Evolutionary conservation across 2,329 filamentous ascomycete genomes (phyloP).

Genomic region (Cadophora malorum): DNA sequence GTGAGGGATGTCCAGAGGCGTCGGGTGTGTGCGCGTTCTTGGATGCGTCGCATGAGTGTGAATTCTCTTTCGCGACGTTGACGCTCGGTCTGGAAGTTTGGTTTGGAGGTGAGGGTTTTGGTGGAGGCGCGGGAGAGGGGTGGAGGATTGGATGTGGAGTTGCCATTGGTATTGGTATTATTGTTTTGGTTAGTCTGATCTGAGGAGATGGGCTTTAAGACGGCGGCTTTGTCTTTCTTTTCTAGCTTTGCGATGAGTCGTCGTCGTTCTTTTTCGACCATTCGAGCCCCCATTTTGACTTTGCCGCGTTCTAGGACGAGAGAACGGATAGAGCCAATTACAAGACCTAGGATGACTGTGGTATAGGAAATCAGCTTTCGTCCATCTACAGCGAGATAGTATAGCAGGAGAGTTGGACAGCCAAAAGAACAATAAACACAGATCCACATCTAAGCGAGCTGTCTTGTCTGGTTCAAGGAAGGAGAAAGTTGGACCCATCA

Average conservation of each 20-base stretch:
- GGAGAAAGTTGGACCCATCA: conserved; percentile 52
- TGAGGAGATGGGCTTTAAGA: conserved; percentile 54
- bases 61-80: conserved; percentile 75
- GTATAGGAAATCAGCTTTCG: not conserved
- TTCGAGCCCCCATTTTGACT: conserved; percentile 59
- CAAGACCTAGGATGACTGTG: conserved; percentile 75
- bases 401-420: not conserved
- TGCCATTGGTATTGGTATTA: not conserved
- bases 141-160: not conserved
- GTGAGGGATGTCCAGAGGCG: conserved; percentile 77
- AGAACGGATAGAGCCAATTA: conserved; percentile 79
- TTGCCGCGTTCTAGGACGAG: conserved; percentile 65
- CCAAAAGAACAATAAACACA: not conserved
- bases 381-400: too few species aligned
- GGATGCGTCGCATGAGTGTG: conserved; percentile 81
- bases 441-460: conserved; percentile 1
- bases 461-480: not conserved
- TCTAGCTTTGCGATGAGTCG: conserved; percentile 54
- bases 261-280: conserved; percentile 65
- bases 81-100: conserved; percentile 51
- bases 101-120: conserved; percentile 11
- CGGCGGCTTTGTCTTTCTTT: conserved; percentile 52
- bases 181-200: not conserved
- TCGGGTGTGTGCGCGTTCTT: conserved; percentile 66
- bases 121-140: conserved; percentile 22